Base-by-base conservation (phyloP, 176 grass and related monocot species). In the Eragrostis nindensis region DNA sequence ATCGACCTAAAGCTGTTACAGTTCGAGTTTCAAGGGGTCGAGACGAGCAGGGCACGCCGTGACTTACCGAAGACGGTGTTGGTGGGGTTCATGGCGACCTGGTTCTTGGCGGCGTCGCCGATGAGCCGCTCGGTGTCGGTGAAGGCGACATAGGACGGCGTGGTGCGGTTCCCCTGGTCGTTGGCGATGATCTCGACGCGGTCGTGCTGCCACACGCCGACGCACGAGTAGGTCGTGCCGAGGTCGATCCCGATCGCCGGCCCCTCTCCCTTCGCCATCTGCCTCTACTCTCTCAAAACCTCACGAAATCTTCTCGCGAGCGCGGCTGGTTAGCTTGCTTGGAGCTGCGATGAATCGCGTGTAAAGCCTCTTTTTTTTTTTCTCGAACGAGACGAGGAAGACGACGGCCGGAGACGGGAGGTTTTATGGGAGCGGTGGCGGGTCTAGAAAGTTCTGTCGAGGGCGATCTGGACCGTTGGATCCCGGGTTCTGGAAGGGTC, bases 111-210 rank as follows among this genome's bases (percentile, higher is more conserved):
- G 1, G 93, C 90, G 26, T 97, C 90, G 64, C 93, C 90, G 80
- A 97, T 91, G 82, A 97, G 86, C 22, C 93, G 83, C 83, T 97
- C 93, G 74, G 85, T 85, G 80, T 93, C 93, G 68, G 93, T 97
- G 90, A 97, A 97, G 62, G 80, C 93, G 30, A 91, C 93, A 66
- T 97, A 93, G 24, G 93, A 93, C 45, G 90, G 93, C 45, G 90
- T 97, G 44, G 93, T 97, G 49, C 93, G 87, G 73, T 97, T 97
- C 24, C 93, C 93, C 88, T 97, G 93, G 67, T 97, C 93, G 66
- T 97, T 97, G 82, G 93, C 90, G 88, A 97, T 97, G 85, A 97
- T 97, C 88, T 97, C 93, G 17, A 97, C 90, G 36, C 93, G 93
- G 79, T 97, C 93, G 80, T 97, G 93, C 68, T 96, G 93, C 93